phyloP scores from a whole-genome alignment of 768 basidiomycete genomes.

The Megacollybia marginata region DNA sequence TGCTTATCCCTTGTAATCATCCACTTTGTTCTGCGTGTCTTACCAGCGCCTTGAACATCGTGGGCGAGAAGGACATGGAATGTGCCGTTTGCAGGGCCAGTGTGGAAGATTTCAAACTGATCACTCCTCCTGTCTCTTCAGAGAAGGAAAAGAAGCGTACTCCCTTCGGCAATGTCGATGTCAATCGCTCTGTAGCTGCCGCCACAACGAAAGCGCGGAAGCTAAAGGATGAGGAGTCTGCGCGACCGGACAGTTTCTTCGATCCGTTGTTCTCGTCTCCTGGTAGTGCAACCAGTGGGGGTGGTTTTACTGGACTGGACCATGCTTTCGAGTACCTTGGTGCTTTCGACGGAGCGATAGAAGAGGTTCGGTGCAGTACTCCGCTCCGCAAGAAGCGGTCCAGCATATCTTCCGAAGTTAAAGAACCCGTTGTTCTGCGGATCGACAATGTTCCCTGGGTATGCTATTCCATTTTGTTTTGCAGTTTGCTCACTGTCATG shows the following conservation, averaged over 20 bases:
- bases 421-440: conserved; percentile 57
- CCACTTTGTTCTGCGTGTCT: conserved; percentile 74
- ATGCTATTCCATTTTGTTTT: conserved; percentile 13
- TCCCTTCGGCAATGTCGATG: neutral
- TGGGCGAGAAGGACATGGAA: conserved; percentile 83
- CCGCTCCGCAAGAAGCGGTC: neutral
- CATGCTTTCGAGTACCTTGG: conserved; percentile 31
- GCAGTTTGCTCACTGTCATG: conserved; percentile 1
- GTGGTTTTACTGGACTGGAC: conserved; percentile 16
- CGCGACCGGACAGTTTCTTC: conserved; percentile 19
- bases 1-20: conserved; percentile 71
- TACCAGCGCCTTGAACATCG: conserved; percentile 82
- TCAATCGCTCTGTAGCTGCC: neutral
- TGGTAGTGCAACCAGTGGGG: conserved; percentile 7
- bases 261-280: conserved; percentile 29
- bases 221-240: neutral
- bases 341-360: conserved; percentile 24
- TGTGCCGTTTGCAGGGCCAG: conserved; percentile 72
- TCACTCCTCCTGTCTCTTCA: conserved; percentile 9
- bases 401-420: neutral
- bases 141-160: neutral
- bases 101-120: conserved; percentile 63
- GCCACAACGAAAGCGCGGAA: neutral
- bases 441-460: conserved; percentile 92
- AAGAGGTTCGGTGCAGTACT: conserved; percentile 34